These are phyloP conservation scores for Ormosia semicastrata DNA, from an alignment of 306 rosid species.

Conservation along the genomic window DNA sequence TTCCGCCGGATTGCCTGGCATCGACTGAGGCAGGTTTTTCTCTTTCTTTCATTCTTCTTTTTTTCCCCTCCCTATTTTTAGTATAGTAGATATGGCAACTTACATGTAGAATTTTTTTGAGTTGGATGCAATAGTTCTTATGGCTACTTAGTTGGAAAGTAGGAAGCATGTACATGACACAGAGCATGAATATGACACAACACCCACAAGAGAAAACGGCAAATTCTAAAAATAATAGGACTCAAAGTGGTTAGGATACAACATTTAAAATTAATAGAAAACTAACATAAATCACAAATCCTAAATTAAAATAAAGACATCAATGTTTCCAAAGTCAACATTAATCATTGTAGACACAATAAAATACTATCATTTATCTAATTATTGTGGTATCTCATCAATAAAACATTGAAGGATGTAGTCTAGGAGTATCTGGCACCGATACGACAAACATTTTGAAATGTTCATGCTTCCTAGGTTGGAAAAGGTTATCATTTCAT, in stretches of 20 bases:
- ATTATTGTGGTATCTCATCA: neutral
- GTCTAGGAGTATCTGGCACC: neutral
- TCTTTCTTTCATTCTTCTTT: conserved; percentile 34
- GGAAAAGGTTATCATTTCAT: neutral
- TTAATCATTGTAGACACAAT: neutral
- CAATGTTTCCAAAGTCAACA: neutral
- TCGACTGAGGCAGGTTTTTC: conserved; percentile 89
- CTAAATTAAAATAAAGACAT: neutral
- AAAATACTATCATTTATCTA: neutral
- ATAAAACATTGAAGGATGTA: neutral
- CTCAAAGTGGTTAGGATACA: neutral
- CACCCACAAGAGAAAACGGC: neutral
- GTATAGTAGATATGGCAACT: conserved; percentile 5
- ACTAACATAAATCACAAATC: neutral
- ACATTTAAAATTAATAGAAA: neutral
- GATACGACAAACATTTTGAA: neutral
- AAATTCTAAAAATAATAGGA: neutral
- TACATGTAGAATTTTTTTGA: neutral
- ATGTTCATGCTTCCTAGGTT: neutral
- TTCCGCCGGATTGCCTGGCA: conserved; percentile 84
- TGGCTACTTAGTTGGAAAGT: neutral
- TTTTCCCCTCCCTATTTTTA: neutral
- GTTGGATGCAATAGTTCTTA: conserved; percentile 18
- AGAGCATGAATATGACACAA: neutral
- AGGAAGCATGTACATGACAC: neutral